These are phyloP conservation scores for Oemleria cerasiformis DNA, from an alignment of 306 rosid genomes.

Conservation along the genomic window DNA sequence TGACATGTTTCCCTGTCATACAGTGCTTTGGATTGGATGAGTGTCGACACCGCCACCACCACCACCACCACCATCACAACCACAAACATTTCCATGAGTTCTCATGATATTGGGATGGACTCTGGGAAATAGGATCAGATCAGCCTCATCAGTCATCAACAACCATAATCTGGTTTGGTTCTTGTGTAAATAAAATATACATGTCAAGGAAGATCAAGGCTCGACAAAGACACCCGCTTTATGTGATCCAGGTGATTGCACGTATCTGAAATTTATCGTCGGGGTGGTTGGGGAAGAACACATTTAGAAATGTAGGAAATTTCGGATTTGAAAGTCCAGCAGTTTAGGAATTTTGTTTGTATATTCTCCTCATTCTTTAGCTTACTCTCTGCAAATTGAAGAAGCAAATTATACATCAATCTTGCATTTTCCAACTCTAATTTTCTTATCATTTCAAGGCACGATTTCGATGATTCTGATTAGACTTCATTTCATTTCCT, in stretches of 20 bases:
- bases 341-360: background rate
- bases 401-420: background rate
- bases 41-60: slow-evolving; percentile 42
- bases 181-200: background rate
- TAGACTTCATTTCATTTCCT: background rate
- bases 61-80: slow-evolving; percentile 35
- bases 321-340: background rate
- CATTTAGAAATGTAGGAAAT: background rate
- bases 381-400: background rate
- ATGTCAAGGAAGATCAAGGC: slow-evolving; percentile 1
- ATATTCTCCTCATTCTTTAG: background rate
- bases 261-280: background rate
- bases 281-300: background rate
- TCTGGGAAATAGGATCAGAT: slow-evolving; percentile 2
- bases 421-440: background rate
- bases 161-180: background rate
- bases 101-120: slow-evolving; percentile 3
- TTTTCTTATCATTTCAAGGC: background rate
- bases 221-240: background rate
- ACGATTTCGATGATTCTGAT: background rate
- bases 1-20: slow-evolving; percentile 57
- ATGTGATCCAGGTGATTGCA: background rate
- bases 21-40: slow-evolving; percentile 62
- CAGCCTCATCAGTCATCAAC: too few species aligned
- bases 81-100: slow-evolving; percentile 45